Evolutionary conservation across 345 rosid species (phyloP).

Genomic region (Ceriops tagal): DNA sequence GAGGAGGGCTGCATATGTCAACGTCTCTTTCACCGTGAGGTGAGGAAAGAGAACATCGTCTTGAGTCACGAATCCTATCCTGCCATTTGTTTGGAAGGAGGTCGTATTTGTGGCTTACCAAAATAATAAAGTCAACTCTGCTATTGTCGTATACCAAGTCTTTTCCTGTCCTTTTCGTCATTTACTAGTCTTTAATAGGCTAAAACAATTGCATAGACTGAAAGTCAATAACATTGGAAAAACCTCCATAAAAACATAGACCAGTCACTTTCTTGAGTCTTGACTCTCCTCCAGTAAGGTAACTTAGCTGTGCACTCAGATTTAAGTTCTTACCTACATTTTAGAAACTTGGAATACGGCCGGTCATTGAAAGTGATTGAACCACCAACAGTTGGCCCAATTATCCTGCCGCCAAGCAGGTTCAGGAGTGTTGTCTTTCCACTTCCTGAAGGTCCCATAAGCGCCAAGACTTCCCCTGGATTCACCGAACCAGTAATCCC

Average conservation of each 20-base stretch:
- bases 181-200: not conserved
- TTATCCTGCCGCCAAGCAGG: slow-evolving; percentile 72
- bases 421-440: slow-evolving; percentile 88
- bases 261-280: too few relatives aligned
- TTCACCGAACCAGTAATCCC: slow-evolving; percentile 74
- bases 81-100: slow-evolving; percentile 22
- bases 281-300: too few relatives aligned
- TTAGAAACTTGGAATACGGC: slow-evolving; percentile 72
- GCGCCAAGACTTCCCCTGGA: slow-evolving; percentile 94
- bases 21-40: slow-evolving; percentile 89
- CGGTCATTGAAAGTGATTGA: slow-evolving; percentile 78
- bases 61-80: slow-evolving; percentile 98
- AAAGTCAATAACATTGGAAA: not conserved
- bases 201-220: not conserved
- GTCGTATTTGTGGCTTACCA: not conserved
- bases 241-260: not conserved
- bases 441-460: slow-evolving; percentile 99
- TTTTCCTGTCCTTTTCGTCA: not conserved
- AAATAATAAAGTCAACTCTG: not conserved
- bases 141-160: not conserved
- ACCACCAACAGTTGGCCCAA: slow-evolving; percentile 50
- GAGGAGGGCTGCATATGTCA: slow-evolving; percentile 75
- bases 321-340: slow-evolving; percentile 57
- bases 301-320: too few relatives aligned
- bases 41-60: slow-evolving; percentile 94